Evolutionary conservation across 2,329 filamentous ascomycete genomes (phyloP).

Genomic region (Cladosporium sp.): DNA sequence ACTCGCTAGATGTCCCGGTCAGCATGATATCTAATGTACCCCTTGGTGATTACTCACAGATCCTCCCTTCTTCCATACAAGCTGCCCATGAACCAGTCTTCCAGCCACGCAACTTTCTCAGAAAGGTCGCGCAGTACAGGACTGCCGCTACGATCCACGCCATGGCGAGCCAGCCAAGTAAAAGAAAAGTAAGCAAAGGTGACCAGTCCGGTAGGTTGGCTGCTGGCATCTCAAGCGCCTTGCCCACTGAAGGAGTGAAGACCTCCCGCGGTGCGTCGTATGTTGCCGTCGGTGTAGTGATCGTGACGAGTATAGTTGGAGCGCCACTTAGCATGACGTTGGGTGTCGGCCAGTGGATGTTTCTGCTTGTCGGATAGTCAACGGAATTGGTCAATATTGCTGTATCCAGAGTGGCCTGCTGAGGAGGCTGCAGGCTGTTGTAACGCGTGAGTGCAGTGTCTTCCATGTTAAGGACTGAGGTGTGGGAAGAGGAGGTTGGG

Average conservation of each 20-base stretch:
- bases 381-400: too few species aligned
- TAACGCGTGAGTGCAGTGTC: not conserved
- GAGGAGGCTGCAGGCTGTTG: not conserved
- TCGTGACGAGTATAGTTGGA: not conserved
- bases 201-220: slow-evolving; percentile 4
- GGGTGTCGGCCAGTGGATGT: not conserved
- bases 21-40: not conserved
- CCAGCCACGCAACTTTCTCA: slow-evolving; percentile 6
- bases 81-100: not conserved
- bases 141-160: slow-evolving; percentile 15
- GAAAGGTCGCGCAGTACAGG: slow-evolving; percentile 23
- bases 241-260: not conserved
- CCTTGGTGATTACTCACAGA: not conserved
- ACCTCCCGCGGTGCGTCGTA: not conserved
- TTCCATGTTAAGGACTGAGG: not conserved
- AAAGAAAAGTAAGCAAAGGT: slow-evolving; percentile 8
- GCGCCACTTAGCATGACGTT: not conserved
- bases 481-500: not conserved
- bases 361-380: not conserved
- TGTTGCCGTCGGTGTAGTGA: not conserved
- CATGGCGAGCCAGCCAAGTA: slow-evolving; percentile 17
- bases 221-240: not conserved
- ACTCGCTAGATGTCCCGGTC: too few species aligned
- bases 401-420: too few species aligned
- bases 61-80: not conserved